Conservation (phyloP, 331 rosid genomes). For the Acacia pycnantha region DNA sequence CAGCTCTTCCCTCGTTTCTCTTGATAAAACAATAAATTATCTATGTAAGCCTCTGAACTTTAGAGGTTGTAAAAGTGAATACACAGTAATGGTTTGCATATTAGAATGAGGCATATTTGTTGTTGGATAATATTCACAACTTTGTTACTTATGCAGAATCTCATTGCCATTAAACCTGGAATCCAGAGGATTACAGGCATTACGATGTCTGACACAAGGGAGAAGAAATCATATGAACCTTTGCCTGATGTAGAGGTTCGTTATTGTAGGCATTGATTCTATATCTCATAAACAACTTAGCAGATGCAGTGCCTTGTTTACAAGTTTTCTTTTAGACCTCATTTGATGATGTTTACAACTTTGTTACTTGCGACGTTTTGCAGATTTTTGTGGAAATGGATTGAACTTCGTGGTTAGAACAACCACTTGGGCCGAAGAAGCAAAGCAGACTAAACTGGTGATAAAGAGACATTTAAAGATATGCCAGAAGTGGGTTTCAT, state of each 20-base stretch:
- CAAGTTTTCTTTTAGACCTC: background rate
- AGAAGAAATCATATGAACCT: conserved; percentile 75
- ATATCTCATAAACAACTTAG: background rate
- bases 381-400: conserved; percentile 88
- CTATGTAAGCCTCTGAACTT: background rate
- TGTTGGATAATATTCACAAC: conserved; percentile 15
- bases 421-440: conserved; percentile 14
- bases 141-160: conserved; percentile 58
- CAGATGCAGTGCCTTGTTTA: conserved; percentile 2
- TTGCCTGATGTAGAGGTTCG: conserved; percentile 89
- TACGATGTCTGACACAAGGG: conserved; percentile 66
- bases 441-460: background rate
- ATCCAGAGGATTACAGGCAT: conserved; percentile 89
- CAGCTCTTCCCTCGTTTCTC: background rate
- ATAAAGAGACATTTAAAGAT: background rate
- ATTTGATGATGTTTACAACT: background rate
- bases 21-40: conserved; percentile 2
- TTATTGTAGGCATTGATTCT: conserved; percentile 25
- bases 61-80: background rate
- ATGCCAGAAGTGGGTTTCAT: background rate
- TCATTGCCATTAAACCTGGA: conserved; percentile 89
- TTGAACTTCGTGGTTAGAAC: conserved; percentile 31
- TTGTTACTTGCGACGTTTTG: conserved; percentile 29
- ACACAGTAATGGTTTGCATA: conserved; percentile 21
- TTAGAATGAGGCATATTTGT: background rate